phyloP scores from a whole-genome alignment of 495 filamentous ascomycete genomes.

The Chaetomium tenue region DNA sequence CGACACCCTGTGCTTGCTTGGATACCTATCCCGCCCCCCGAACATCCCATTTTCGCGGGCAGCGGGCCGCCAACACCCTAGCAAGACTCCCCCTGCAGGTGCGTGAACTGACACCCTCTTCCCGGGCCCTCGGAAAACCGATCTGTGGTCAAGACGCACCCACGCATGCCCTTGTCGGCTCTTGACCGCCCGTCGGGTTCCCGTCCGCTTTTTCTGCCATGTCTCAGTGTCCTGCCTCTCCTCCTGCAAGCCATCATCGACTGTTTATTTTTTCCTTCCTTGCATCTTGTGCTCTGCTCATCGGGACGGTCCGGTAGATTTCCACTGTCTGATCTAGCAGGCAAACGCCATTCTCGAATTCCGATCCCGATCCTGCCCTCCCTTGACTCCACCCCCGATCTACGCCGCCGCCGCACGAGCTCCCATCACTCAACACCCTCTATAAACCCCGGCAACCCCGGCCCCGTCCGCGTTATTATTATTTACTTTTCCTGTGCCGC shows the following conservation, averaged over 20 bases:
- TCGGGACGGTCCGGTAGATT: background rate
- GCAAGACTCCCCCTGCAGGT: constrained; percentile 15
- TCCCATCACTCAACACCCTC: background rate
- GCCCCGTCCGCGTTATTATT: background rate
- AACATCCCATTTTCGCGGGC: constrained; percentile 13
- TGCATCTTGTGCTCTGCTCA: constrained; percentile 6
- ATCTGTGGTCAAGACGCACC: background rate
- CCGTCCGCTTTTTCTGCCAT: constrained; percentile 12
- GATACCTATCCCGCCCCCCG: background rate
- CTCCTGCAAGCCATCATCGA: constrained; percentile 1
- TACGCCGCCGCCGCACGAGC: background rate
- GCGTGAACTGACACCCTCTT: background rate
- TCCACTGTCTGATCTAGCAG: background rate
- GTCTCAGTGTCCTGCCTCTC: background rate
- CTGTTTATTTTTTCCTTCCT: background rate
- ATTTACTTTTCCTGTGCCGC: background rate
- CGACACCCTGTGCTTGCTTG: constrained; percentile 1
- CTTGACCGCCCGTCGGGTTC: constrained; percentile 25
- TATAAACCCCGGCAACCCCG: constrained; percentile 6
- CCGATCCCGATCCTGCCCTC: background rate
- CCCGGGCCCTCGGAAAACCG: background rate
- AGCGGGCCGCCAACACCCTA: constrained; percentile 5
- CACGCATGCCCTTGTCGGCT: background rate
- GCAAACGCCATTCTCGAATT: background rate
- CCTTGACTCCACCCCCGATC: background rate